Base-by-base conservation (phyloP, 345 rosid species). In the Conringia planisiliqua region DNA sequence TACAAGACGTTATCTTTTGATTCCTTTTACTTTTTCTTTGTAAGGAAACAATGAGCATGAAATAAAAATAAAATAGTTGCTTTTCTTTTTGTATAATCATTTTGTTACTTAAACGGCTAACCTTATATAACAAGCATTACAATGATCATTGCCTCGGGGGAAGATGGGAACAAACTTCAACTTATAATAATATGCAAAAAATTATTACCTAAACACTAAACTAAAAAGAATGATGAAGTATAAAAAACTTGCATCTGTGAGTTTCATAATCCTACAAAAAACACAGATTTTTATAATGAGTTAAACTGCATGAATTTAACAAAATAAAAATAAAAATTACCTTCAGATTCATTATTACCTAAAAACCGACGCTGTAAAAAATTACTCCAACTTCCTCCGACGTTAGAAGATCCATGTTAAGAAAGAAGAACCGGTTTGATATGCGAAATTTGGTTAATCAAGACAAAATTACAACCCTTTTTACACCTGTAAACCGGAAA, bases 401-500 rank as follows among this genome's bases (percentile, higher is more conserved):
- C 62, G 44, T 72, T 29, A 40, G 70, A 40, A 55, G 46, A 52
- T 14, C 63, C 66, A 63, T 63, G 26, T 11, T 3, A 64, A 64
- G 47, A 18, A 69, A 50, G 77, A 32, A 27, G 26, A 62, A 72
- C 60, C 55, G 30, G 75, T 59, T 75, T 56, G 79, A 67, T 64
- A 65, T 36, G 29, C 54, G 80, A 50, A 55, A 72, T 77, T 38
- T 62, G 76, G 79, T 83, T 70, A 72, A 83, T 80, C 58, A 68
- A 74, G 56, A 62, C 56, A 48, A 79, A 78, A 67, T 58, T 76
- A 81, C 77, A 80, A 80, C 68, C 65, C 64, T 70, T 56, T 12
- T 74, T 79, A 82, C 79, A 84, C 87, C 96, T 92, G 88, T 59
- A 57, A 75, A 83, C 70, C 76, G 66, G 76, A 52, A 67, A 74